These are phyloP conservation scores for Gaeumannomyces sp. DNA, from an alignment of 2,329 filamentous ascomycete species.

Conservation along the genomic window DNA sequence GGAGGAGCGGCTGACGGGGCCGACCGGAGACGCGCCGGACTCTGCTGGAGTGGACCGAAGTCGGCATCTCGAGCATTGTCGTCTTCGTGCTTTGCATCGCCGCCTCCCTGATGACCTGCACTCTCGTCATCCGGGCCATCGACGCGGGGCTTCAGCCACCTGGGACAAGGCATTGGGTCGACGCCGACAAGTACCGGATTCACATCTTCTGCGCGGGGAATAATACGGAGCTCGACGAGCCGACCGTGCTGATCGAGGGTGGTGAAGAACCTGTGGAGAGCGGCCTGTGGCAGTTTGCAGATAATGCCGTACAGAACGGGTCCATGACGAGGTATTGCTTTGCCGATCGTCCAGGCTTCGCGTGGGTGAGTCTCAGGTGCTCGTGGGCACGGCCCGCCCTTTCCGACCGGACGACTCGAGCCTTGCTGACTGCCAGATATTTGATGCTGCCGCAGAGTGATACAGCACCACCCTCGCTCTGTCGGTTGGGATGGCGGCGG, in stretches of 20 bases:
- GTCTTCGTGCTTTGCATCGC: slow-evolving; percentile 63
- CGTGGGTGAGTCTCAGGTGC: slow-evolving; percentile 46
- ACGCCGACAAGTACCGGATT: slow-evolving; percentile 76
- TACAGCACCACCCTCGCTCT: slow-evolving; percentile 87
- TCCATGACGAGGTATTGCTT: slow-evolving; percentile 90
- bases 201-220: slow-evolving; percentile 85
- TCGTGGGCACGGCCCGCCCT: neutral
- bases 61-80: slow-evolving; percentile 67
- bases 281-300: slow-evolving; percentile 73
- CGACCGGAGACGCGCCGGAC: slow-evolving; percentile 79
- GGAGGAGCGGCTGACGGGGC: slow-evolving; percentile 85
- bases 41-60: slow-evolving; percentile 75
- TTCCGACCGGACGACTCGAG: neutral
- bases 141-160: slow-evolving; percentile 69
- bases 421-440: neutral
- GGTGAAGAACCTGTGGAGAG: slow-evolving; percentile 75
- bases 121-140: slow-evolving; percentile 70
- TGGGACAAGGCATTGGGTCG: slow-evolving; percentile 73
- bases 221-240: slow-evolving; percentile 50
- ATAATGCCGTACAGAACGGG: slow-evolving; percentile 68
- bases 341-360: slow-evolving; percentile 85
- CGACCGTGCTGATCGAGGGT: slow-evolving; percentile 81
- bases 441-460: slow-evolving; percentile 46
- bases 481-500: slow-evolving; percentile 86
- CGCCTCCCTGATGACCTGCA: slow-evolving; percentile 69